These are phyloP conservation scores for Agarophyton chilense DNA, from an alignment of 23 red algal genomes.

Conservation along the genomic window DNA sequence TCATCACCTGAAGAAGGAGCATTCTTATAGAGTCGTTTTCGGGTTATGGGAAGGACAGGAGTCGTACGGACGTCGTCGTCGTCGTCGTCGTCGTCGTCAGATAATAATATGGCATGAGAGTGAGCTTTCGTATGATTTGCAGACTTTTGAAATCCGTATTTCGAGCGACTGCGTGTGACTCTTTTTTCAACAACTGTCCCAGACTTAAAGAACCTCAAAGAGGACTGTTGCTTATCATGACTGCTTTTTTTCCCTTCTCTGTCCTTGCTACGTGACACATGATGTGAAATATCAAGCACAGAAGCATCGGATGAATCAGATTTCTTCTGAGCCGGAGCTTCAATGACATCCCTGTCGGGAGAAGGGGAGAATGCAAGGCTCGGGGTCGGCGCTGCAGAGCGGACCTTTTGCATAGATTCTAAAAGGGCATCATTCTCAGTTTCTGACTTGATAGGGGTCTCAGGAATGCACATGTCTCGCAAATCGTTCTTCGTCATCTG, in stretches of 20 bases:
- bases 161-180: conserved; percentile 5
- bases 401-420: background rate
- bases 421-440: background rate
- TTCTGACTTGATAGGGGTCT: conserved; percentile 3
- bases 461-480: background rate
- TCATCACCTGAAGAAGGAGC: conserved; percentile 1
- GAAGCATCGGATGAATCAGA: background rate
- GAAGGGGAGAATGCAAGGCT: background rate
- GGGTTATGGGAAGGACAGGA: background rate
- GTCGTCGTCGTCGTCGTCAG: background rate
- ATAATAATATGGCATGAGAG: background rate
- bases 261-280: background rate
- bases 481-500: background rate
- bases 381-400: background rate
- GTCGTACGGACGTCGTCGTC: background rate
- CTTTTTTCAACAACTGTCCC: background rate
- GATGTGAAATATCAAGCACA: background rate
- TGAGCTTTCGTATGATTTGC: background rate
- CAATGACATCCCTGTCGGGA: background rate
- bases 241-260: background rate
- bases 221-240: background rate
- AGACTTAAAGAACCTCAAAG: background rate
- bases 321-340: background rate
- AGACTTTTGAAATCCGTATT: background rate
- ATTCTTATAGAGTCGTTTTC: conserved; percentile 4